phyloP scores from a whole-genome alignment of 2,329 filamentous ascomycete species.

The Sclerotinia minor region DNA sequence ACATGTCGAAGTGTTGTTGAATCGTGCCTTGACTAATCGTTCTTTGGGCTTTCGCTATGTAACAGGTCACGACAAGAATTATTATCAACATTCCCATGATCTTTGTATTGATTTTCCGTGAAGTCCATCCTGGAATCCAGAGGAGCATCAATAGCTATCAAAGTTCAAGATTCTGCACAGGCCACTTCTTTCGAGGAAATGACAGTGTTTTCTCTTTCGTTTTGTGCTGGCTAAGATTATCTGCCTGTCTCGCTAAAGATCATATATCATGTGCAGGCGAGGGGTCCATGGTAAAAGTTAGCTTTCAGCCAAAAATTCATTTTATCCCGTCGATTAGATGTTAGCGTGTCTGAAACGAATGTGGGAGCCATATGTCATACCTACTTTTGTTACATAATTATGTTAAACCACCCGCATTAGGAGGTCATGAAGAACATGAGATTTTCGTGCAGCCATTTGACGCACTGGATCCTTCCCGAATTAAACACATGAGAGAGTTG shows the following conservation, averaged over 20 bases:
- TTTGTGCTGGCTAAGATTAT: background rate
- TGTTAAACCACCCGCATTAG: background rate
- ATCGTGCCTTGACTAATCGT: conserved; percentile 29
- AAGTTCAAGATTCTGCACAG: background rate
- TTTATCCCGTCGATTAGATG: background rate
- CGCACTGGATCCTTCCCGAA: background rate
- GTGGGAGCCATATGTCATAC: background rate
- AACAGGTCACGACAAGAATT: conserved; percentile 17
- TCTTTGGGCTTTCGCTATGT: conserved; percentile 29
- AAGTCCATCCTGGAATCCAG: background rate
- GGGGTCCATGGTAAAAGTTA: background rate
- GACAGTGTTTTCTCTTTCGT: background rate
- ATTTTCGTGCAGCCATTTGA: background rate
- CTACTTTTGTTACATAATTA: background rate
- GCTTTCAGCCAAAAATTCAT: background rate
- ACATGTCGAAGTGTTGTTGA: conserved; percentile 27
- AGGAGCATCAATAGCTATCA: background rate
- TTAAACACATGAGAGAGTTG: background rate
- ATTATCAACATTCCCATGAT: background rate
- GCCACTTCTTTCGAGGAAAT: background rate
- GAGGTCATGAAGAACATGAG: background rate
- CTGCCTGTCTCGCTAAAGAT: background rate
- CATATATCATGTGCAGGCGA: background rate
- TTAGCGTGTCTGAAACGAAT: background rate
- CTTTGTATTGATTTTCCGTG: background rate